A percentile compares a stretch with the other conserved stretches of the same genome.
Evolutionary conservation across 2,329 filamentous ascomycete species (phyloP).

Genomic region (Stagonosporopsis chrysanthemi): DNA sequence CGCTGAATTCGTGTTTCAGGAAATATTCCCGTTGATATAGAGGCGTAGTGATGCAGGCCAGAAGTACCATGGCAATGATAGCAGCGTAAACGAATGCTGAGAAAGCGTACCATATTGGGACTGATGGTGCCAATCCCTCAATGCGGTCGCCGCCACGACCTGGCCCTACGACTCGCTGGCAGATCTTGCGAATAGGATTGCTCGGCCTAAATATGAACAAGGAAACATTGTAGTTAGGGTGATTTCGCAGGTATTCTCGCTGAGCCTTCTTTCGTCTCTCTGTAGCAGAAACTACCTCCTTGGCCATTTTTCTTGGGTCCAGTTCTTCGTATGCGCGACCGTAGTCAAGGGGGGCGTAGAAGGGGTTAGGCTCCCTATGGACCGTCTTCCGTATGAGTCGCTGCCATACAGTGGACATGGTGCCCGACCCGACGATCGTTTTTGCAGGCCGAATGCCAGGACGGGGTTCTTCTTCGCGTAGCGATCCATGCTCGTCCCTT

Average conservation of each 20-base stretch:
- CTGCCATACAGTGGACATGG: conserved; percentile 68
- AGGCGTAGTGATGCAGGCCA: conserved; percentile 93
- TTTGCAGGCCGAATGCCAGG: conserved; percentile 49
- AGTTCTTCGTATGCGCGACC: conserved; percentile 76
- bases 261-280: conserved; percentile 86
- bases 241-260: conserved; percentile 83
- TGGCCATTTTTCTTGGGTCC: conserved; percentile 87
- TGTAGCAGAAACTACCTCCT: conserved; percentile 84
- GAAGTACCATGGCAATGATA: conserved; percentile 96
- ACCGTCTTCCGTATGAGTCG: conserved; percentile 64
- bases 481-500: conserved; percentile 51
- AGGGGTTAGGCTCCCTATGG: conserved; percentile 86
- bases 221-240: conserved; percentile 92
- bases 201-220: conserved; percentile 83
- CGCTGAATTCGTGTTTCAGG: conserved; percentile 63
- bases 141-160: conserved; percentile 86
- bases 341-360: conserved; percentile 83
- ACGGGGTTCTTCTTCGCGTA: conserved; percentile 40
- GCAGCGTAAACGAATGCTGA: conserved; percentile 92
- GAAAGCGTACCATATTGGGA: conserved; percentile 89
- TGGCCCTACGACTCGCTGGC: conserved; percentile 89
- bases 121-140: conserved; percentile 88
- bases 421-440: conserved; percentile 62
- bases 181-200: conserved; percentile 80
- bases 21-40: conserved; percentile 93